Evolutionary conservation across 306 rosid species (phyloP).

Genomic region (Inga leiocalycina): DNA sequence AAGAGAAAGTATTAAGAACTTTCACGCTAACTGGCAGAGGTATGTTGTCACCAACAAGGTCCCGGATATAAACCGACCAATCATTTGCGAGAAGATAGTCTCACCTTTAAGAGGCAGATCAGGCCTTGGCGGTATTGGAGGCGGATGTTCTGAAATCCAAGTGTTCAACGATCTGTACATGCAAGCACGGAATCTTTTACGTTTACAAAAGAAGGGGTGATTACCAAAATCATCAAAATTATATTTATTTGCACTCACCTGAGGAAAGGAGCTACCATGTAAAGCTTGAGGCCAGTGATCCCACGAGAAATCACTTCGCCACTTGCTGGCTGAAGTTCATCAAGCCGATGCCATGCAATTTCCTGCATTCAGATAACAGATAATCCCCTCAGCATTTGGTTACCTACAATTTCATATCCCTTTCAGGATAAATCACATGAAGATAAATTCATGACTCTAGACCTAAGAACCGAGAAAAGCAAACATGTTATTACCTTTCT

Average conservation of each 20-base stretch:
- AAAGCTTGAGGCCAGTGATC: slow-evolving; percentile 90
- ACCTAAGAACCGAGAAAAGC: background rate
- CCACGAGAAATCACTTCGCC: slow-evolving; percentile 94
- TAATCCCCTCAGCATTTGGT: slow-evolving; percentile 34
- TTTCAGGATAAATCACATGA: background rate
- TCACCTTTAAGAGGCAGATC: slow-evolving; percentile 83
- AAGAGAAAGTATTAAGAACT: background rate
- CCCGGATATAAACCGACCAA: slow-evolving; percentile 10
- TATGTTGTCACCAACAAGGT: slow-evolving; percentile 5
- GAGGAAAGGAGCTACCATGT: slow-evolving; percentile 96
- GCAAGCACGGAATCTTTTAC: slow-evolving; percentile 32
- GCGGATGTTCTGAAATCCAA: slow-evolving; percentile 70
- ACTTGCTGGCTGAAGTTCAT: slow-evolving; percentile 83
- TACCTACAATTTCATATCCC: background rate
- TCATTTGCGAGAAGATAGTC: slow-evolving; percentile 8
- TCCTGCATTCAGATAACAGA: slow-evolving; percentile 61
- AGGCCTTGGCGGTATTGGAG: slow-evolving; percentile 60
- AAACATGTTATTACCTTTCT: slow-evolving; percentile 6
- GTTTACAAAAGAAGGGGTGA: slow-evolving; percentile 25
- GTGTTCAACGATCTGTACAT: slow-evolving; percentile 72
- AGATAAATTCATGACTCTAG: slow-evolving; percentile 14
- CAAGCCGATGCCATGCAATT: slow-evolving; percentile 96
- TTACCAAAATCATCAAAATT: slow-evolving; percentile 39
- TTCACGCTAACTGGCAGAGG: background rate
- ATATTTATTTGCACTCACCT: slow-evolving; percentile 56